Evolutionary conservation across 768 basidiomycete genomes (phyloP).

Genomic region (Tylopilus subfusipes): DNA sequence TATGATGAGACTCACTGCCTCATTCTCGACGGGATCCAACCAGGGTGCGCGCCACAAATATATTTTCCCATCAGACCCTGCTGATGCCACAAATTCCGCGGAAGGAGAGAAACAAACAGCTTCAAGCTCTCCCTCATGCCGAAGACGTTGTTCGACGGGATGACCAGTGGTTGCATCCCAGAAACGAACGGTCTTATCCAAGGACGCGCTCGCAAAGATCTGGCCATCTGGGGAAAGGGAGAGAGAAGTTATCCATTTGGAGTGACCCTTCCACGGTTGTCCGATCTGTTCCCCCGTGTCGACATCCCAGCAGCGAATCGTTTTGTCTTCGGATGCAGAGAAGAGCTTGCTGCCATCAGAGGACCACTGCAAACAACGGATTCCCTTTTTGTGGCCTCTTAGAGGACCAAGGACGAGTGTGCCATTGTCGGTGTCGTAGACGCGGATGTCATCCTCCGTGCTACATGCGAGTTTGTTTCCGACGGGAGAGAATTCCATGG

Average conservation of each 20-base stretch:
- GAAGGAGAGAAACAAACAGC: not conserved
- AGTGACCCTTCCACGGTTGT: not conserved
- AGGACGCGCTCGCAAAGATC: conserved; percentile 9
- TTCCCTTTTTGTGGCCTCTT: not conserved
- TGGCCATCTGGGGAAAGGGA: conserved; percentile 2
- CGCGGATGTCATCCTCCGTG: fast-evolving
- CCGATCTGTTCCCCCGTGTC: not conserved
- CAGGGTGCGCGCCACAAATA: not conserved
- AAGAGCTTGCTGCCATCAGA: conserved; percentile 1
- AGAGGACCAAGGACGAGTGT: not conserved
- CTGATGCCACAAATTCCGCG: conserved; percentile 1
- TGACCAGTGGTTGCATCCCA: conserved; percentile 1
- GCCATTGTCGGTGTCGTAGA: not conserved
- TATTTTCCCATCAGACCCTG: not conserved
- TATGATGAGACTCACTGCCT: not conserved
- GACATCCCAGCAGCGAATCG: conserved; percentile 11
- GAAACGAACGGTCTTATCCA: conserved; percentile 3
- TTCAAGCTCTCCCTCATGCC: too few relatives aligned
- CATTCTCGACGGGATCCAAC: not conserved
- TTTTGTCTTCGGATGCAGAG: not conserved
- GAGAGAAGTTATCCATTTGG: not conserved
- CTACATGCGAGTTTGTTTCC: conserved; percentile 1
- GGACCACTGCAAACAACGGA: not conserved
- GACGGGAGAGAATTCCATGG: not conserved
- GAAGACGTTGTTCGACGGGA: not conserved